These are phyloP conservation scores for Huiozyma naganishii DNA, from an alignment of 805 yeast genomes.

Conservation along the genomic window DNA sequence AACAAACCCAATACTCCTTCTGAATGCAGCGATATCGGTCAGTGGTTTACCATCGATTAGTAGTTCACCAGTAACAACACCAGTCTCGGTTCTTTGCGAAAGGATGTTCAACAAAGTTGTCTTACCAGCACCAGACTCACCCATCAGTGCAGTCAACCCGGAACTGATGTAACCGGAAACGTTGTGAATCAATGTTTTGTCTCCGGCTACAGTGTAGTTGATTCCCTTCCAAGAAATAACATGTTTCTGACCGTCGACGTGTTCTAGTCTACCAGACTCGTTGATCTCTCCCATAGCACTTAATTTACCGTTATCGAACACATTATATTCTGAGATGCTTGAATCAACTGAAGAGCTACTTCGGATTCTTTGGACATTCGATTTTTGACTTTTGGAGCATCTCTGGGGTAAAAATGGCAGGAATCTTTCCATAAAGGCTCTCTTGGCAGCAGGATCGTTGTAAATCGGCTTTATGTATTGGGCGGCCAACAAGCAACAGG, in stretches of 20 bases:
- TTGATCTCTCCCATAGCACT: not conserved
- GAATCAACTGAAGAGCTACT: not conserved
- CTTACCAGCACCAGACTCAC: constrained; percentile 52
- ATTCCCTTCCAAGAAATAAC: constrained; percentile 54
- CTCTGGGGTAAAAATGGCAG: not conserved
- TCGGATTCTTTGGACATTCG: not conserved
- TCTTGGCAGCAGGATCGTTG: not conserved
- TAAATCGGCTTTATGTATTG: constrained; percentile 15
- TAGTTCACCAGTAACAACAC: constrained; percentile 48
- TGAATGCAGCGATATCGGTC: constrained; percentile 33
- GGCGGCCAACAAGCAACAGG: constrained; percentile 22
- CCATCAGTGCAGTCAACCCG: constrained; percentile 52
- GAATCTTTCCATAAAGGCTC: not conserved
- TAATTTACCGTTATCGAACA: no score
- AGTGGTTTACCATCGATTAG: constrained; percentile 43
- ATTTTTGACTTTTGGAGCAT: not conserved
- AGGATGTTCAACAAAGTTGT: constrained; percentile 46
- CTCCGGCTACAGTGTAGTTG: constrained; percentile 36
- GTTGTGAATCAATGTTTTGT: constrained; percentile 29
- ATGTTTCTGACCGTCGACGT: constrained; percentile 28
- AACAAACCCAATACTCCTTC: constrained; percentile 46
- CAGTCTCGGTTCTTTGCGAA: constrained; percentile 41
- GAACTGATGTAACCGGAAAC: constrained; percentile 61
- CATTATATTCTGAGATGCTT: not conserved
- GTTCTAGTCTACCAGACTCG: not conserved